Evolutionary conservation across 2,329 filamentous ascomycete genomes (phyloP), one percentile per base, ranked within the genome.

Genomic region (Sarocladium brachiariae): DNA sequence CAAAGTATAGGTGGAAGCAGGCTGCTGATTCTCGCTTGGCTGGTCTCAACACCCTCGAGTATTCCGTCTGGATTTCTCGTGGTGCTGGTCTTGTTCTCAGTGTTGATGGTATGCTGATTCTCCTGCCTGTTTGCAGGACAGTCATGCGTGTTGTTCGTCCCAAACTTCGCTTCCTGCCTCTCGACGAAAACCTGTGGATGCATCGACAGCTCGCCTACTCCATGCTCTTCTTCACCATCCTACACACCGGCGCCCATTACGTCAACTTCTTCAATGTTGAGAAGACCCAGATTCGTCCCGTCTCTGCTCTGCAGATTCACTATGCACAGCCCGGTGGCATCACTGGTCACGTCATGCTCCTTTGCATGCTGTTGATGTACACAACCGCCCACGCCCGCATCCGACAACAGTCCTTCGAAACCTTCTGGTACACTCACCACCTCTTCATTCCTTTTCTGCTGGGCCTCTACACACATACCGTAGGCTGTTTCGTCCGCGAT

Each of bases 181-280:
- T 99, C n/a, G 93, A 99, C 62, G 93, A 99, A 71, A 95, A 90
- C 53, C 79, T 91, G 57, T 99, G 90, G 90, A 95, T 99, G 69
- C 93, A 99, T 72, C 80, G 92, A 56, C 93, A 99, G 68, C 80
- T 95, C 38, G 92, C 93, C 16, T 99, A 99, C 65, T 76, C 89
- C 1, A 74, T 97, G 71, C 75, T 97, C 2, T 64, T 96, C 51
- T 99, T 91, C 68, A 87, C 85, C 24, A 77, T 83, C 47, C 68
- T 89, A 24, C 93, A 99, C 67, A 86, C 84, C 1, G 64, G 76
- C 13, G 82, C 82, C 48, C 93, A 99, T 70, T 99, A 99, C 62
- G 89, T 97, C 74, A 99, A 99, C 74, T 99, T 99, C 72, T 97
- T 84, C 77, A 96, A 96, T 61, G 87, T 99, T 55, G 93, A 99